A percentile compares a stretch with the other conserved stretches of the same genome.
Evolutionary conservation across 345 rosid genomes (phyloP).

Genomic region (Eucalyptus melliodora): DNA sequence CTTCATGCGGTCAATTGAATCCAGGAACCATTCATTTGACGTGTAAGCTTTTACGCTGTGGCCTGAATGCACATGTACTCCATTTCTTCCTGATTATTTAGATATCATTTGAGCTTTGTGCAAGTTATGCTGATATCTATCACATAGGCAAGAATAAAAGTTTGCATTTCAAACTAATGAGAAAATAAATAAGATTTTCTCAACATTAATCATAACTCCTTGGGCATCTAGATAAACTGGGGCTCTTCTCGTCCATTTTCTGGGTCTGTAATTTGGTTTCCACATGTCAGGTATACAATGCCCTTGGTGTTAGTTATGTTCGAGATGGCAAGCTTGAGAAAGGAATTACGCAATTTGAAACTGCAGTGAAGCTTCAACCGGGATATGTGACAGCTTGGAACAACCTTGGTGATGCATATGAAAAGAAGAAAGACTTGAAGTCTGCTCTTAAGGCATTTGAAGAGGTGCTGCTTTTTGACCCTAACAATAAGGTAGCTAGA

Average conservation of each 20-base stretch:
- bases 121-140: not conserved
- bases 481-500: constrained; percentile 75
- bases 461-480: constrained; percentile 85
- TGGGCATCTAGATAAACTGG: not conserved
- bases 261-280: not conserved
- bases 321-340: constrained; percentile 79
- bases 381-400: constrained; percentile 98
- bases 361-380: constrained; percentile 81
- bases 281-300: constrained; percentile 39
- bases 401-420: constrained; percentile 96
- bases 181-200: not conserved
- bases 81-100: not conserved
- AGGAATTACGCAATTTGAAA: constrained; percentile 75
- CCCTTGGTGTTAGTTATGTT: constrained; percentile 67
- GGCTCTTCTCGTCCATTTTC: not conserved
- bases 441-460: constrained; percentile 90
- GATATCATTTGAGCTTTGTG: not conserved
- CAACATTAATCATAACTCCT: not conserved
- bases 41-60: not conserved
- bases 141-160: not conserved
- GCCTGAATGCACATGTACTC: not conserved
- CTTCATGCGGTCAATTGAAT: not conserved
- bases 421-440: constrained; percentile 70
- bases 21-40: not conserved
- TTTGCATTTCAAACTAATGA: not conserved